phyloP scores from a whole-genome alignment of 352 stramenopile genomes.

The Globisporangium perplexum region DNA sequence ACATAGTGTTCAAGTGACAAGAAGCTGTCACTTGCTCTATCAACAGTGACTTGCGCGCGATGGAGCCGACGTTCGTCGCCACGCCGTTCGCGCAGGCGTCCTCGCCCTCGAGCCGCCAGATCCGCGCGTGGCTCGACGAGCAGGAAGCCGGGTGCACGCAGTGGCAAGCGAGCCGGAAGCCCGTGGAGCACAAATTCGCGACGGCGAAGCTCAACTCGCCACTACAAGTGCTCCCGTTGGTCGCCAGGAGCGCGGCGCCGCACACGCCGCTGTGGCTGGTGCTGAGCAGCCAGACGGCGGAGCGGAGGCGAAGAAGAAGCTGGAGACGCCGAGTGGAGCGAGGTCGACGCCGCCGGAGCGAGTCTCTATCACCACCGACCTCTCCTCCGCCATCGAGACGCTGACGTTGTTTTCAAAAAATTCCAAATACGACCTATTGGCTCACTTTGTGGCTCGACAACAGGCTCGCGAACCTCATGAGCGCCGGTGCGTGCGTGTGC shows the following conservation, averaged over 20 bases:
- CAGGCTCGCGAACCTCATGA: too few species aligned
- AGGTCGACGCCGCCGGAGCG: not conserved
- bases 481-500: too few species aligned
- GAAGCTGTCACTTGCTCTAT: too few species aligned
- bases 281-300: constrained; percentile 8
- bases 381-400: too few species aligned
- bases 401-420: too few species aligned
- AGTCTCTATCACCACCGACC: not conserved
- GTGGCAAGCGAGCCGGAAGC: constrained; percentile 32
- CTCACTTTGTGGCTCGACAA: too few species aligned
- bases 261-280: constrained; percentile 19
- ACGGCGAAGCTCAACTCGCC: constrained; percentile 47
- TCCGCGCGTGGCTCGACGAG: constrained; percentile 48
- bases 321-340: not conserved
- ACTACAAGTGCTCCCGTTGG: constrained; percentile 10
- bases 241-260: not conserved
- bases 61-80: constrained; percentile 51
- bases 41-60: too few species aligned
- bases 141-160: constrained; percentile 40
- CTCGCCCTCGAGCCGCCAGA: constrained; percentile 28
- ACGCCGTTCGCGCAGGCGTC: constrained; percentile 42
- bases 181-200: constrained; percentile 36
- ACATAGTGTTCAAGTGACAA: too few species aligned
- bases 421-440: too few species aligned
- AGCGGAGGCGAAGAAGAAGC: constrained; percentile 2